A percentile compares a stretch with the other conserved stretches of the same genome.
Conservation (phyloP, 192 early-diverging fungal genomes). For the Haplosporangium gracile region DNA sequence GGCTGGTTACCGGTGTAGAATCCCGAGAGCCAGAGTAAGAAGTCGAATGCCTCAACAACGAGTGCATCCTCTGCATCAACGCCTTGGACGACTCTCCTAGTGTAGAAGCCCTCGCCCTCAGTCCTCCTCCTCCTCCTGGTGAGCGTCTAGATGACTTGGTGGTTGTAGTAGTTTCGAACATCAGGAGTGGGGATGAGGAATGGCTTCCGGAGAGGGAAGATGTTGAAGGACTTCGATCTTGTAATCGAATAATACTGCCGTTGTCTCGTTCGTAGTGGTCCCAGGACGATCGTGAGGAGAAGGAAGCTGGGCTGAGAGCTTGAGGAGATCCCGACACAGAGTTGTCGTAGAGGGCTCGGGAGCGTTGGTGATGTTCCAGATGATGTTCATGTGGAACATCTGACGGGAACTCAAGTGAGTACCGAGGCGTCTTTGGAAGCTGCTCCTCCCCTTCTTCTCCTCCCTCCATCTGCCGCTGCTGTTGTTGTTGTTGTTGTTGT, state of each 20-base stretch:
- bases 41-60: conserved; percentile 13
- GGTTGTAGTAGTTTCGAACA: background rate
- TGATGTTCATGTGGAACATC: conserved; percentile 39
- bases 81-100: conserved; percentile 43
- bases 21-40: background rate
- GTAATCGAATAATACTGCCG: no score
- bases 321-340: background rate
- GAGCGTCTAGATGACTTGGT: background rate
- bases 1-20: background rate
- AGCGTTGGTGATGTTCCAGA: conserved; percentile 38
- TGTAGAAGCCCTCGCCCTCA: conserved; percentile 15
- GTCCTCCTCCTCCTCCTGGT: background rate
- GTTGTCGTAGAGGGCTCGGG: conserved; percentile 9
- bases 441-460: background rate
- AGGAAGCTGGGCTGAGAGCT: background rate
- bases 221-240: background rate
- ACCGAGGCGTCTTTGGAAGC: conserved; percentile 31
- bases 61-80: conserved; percentile 38
- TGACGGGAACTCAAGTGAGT: conserved; percentile 51
- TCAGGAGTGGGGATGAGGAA: background rate
- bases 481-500: background rate
- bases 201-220: background rate
- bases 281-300: background rate
- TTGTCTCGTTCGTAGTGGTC: background rate
- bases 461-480: background rate